Percentiles rank a stretch among this genome's conserved stretches.
Evolutionary conservation across 2,329 filamentous ascomycete species (phyloP).

Genomic region (Nemania serpens): DNA sequence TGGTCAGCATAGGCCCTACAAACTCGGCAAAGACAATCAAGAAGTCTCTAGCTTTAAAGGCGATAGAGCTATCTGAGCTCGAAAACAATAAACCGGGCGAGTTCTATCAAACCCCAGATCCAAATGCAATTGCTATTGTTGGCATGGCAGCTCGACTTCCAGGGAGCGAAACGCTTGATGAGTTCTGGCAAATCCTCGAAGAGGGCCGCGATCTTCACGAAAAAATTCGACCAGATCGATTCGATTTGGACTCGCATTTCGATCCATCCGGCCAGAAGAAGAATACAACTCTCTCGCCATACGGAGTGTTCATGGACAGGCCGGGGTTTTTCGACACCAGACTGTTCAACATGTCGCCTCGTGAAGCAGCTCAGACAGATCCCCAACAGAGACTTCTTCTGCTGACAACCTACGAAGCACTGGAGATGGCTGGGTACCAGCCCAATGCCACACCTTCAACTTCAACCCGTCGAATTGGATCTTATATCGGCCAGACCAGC

Average conservation of each 20-base stretch:
- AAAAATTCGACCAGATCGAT: constrained; percentile 15
- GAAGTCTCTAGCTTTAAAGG: too few relatives aligned
- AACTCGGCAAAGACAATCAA: too few relatives aligned
- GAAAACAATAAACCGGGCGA: too few relatives aligned
- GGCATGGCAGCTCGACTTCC: constrained; percentile 29
- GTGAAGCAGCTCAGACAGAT: constrained; percentile 51
- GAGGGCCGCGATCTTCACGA: constrained; percentile 29
- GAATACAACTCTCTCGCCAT: constrained; percentile 22
- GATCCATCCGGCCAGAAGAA: constrained; percentile 18
- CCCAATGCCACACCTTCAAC: constrained; percentile 17
- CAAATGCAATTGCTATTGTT: constrained; percentile 24
- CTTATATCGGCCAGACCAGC: constrained; percentile 28
- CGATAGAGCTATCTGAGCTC: too few relatives aligned
- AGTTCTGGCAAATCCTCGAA: constrained; percentile 28
- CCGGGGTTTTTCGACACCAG: constrained; percentile 29
- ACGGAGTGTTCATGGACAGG: constrained; percentile 28
- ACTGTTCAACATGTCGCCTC: constrained; percentile 34
- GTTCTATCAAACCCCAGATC: too few relatives aligned
- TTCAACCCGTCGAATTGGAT: constrained; percentile 19
- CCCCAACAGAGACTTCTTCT: constrained; percentile 67
- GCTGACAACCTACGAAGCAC: constrained; percentile 68
- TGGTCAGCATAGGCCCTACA: too few relatives aligned
- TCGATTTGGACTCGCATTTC: constrained; percentile 23
- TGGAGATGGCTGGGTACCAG: constrained; percentile 62
- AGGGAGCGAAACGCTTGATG: constrained; percentile 21